Evolutionary conservation across 768 basidiomycete species (phyloP).

Genomic region (Cyathus striatus): DNA sequence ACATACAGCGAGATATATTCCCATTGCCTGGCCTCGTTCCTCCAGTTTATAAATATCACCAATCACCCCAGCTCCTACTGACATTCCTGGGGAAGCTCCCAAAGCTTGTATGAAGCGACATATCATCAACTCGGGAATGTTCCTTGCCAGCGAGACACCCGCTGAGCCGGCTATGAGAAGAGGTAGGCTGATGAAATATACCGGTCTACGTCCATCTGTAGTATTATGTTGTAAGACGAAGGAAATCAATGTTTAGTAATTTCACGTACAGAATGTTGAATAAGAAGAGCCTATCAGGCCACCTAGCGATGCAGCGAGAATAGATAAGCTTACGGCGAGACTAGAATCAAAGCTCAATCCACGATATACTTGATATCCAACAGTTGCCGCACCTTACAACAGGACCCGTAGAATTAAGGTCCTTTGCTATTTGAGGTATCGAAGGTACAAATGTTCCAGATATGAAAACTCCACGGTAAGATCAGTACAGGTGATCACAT

Average conservation of each 20-base stretch:
- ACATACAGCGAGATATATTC: slow-evolving; percentile 49
- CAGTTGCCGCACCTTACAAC: slow-evolving; percentile 45
- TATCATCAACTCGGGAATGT: slow-evolving; percentile 42
- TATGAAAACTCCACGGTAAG: slow-evolving; percentile 51
- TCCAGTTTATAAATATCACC: slow-evolving; percentile 66
- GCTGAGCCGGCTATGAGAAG: slow-evolving; percentile 54
- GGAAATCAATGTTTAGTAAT: not conserved
- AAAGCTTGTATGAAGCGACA: slow-evolving; percentile 65
- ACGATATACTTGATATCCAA: not conserved
- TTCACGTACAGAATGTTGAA: slow-evolving; percentile 4
- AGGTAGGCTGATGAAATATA: slow-evolving; percentile 58
- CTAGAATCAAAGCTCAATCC: not conserved
- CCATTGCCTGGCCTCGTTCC: slow-evolving; percentile 55
- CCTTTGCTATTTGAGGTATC: slow-evolving; percentile 67
- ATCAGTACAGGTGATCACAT: not conserved
- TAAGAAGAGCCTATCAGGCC: slow-evolving; percentile 1
- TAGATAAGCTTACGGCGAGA: slow-evolving; percentile 2
- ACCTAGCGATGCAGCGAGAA: not conserved
- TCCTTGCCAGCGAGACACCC: slow-evolving; percentile 46
- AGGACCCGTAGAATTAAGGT: slow-evolving; percentile 51
- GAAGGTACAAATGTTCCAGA: slow-evolving; percentile 68
- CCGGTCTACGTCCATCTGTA: slow-evolving; percentile 57
- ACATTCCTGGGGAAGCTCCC: slow-evolving; percentile 52
- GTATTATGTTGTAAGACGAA: not conserved
- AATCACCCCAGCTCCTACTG: slow-evolving; percentile 56